Conservation (phyloP, 2,329 filamentous ascomycete species). For the Leptographium wingfieldii region DNA sequence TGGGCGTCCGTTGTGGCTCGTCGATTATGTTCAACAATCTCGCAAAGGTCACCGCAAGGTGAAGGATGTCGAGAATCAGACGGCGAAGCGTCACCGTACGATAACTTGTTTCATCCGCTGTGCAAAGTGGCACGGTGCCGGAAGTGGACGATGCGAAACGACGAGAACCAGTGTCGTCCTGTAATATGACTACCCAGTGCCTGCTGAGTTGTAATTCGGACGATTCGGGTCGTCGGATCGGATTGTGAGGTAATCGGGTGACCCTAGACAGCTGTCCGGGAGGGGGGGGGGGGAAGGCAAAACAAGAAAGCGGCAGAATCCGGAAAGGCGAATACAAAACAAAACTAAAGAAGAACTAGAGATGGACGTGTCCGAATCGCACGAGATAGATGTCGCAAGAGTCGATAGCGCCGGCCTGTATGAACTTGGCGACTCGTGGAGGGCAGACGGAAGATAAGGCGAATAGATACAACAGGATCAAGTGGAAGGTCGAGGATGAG, state of each 20-base stretch:
- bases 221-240: background rate
- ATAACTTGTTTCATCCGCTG: slow-evolving; percentile 1
- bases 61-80: background rate
- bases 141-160: background rate
- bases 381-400: background rate
- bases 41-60: background rate
- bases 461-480: background rate
- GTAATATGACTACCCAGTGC: too few relatives aligned
- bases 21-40: background rate
- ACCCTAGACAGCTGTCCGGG: background rate
- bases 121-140: background rate
- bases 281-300: background rate
- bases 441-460: background rate
- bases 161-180: too few relatives aligned
- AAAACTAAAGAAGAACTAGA: background rate
- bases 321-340: background rate
- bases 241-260: background rate
- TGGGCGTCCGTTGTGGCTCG: background rate
- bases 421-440: background rate
- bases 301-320: background rate
- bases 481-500: background rate
- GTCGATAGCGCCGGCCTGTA: background rate
- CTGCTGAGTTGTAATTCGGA: background rate
- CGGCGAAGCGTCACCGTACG: slow-evolving; percentile 3
- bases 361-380: background rate